Percentiles rank a stretch among this genome's conserved stretches.
Evolutionary conservation across 805 yeast genomes (phyloP).

Genomic region (Yarrowia porcina): DNA sequence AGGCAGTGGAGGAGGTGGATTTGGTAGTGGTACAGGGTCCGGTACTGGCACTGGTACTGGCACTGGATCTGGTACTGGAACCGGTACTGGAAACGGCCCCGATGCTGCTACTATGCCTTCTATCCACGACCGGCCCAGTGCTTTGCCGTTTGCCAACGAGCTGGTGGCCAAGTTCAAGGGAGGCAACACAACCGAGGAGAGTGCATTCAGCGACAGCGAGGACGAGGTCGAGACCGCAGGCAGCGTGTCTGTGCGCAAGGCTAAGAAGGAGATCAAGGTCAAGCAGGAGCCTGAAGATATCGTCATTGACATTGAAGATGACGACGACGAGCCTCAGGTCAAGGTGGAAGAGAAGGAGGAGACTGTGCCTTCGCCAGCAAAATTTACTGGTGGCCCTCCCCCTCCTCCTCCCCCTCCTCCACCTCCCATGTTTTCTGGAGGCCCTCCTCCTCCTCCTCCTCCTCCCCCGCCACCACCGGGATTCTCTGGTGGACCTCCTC

Average conservation of each 20-base stretch:
- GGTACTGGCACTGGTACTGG: not conserved
- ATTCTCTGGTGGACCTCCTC: conserved; percentile 32
- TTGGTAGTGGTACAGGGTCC: not conserved
- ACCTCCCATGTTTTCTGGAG: conserved; percentile 28
- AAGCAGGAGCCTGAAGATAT: not conserved
- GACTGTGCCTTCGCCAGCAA: conserved; percentile 29
- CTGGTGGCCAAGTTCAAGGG: conserved; percentile 25
- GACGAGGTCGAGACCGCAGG: not conserved
- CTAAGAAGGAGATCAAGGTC: not conserved
- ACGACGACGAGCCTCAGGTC: not conserved
- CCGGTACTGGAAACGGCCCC: not conserved
- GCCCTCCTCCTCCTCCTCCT: conserved; percentile 40
- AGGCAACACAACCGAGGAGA: not conserved
- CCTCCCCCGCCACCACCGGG: conserved; percentile 33
- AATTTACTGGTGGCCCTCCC: conserved; percentile 35
- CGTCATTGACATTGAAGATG: not conserved
- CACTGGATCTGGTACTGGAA: not conserved
- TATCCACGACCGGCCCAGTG: conserved; percentile 12
- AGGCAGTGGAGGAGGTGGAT: not conserved
- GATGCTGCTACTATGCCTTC: conserved; percentile 22
- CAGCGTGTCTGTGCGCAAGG: not conserved
- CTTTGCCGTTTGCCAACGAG: conserved; percentile 23
- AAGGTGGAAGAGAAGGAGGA: not conserved
- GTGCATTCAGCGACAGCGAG: not conserved
- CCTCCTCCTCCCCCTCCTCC: conserved; percentile 42